Base-by-base conservation (phyloP, 495 filamentous ascomycete genomes). In the Niebla homalea region DNA sequence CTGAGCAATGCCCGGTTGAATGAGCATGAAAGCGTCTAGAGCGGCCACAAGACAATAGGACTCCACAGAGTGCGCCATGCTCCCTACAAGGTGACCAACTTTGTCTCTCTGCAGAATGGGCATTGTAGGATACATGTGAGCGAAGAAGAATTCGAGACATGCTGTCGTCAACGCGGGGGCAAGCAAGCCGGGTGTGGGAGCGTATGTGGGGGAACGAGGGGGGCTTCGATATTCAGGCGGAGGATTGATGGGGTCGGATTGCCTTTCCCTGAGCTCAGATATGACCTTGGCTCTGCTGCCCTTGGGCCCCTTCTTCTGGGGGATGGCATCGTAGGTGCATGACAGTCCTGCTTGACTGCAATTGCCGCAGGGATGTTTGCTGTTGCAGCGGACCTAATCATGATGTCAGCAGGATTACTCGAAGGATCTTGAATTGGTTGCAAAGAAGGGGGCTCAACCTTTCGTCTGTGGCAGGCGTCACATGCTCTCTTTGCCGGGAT, bases 261-360 rank as follows among this genome's bases (percentile, higher is more conserved):
- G 79, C 12, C 67, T 83, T 61, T 82, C 78, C 54, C 80, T 74
- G 32, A 89, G 66, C 61, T 88, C 82, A 53, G 75, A 83, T 58
- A 93, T 86, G 45, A 89, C 80, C 67, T 87, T 90, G 37, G 87
- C 85, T 47, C 84, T 69, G 56, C 77, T 83, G 49, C 85, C 85
- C 64, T 90, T 89, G 29, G 85, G 85, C 0, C 86, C 87, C 66
- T 89, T 89, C 68, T 88, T 89, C 67, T 86, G 84, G 0, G 84
- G 85, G 41, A 88, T 79, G n/a, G 83, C 76, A 68, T 87, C 80
- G 71, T 85, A 86, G 16, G 83, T 88, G 70, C 86, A 89, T 3
- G 70, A 70, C 26, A 92, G 67, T 47, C 80, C 78, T 7, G 78
- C 57, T 74, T 78, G 59, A 78, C 70, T 47, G 77, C 79, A 62